Evolutionary conservation across 2,329 filamentous ascomycete genomes (phyloP).

Genomic region (Epichloe bromicola): DNA sequence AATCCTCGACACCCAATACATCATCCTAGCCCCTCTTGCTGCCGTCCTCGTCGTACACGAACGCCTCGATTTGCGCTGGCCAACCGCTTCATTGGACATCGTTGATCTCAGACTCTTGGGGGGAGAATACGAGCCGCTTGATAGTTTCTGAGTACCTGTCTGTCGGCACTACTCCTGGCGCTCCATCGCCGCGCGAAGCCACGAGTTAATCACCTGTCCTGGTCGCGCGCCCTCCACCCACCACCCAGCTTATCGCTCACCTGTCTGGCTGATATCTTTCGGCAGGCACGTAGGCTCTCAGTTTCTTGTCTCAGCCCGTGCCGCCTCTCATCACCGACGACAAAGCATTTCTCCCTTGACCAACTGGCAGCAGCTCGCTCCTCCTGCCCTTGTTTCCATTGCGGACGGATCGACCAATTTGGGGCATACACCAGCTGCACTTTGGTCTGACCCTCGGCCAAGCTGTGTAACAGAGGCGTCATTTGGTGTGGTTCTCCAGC

Average conservation of each 20-base stretch:
- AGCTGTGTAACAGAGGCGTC: constrained; percentile 19
- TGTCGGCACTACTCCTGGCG: constrained; percentile 13
- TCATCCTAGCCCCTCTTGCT: constrained; percentile 6
- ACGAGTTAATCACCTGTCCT: constrained; percentile 10
- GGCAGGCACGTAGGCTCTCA: neutral
- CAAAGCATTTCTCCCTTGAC: neutral
- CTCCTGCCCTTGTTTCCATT: neutral
- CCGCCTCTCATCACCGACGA: neutral
- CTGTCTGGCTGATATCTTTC: neutral
- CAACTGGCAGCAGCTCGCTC: neutral
- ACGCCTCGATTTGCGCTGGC: constrained; percentile 9
- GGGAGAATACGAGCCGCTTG: constrained; percentile 20
- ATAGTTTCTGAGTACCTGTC: constrained; percentile 3
- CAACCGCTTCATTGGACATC: constrained; percentile 15
- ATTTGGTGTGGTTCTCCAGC: constrained; percentile 19
- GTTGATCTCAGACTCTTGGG: constrained; percentile 4
- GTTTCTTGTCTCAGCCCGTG: constrained; percentile 2
- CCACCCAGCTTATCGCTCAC: neutral
- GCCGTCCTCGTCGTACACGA: constrained; percentile 13
- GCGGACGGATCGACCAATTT: neutral
- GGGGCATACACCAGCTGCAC: constrained; percentile 19
- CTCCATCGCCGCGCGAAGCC: constrained; percentile 12
- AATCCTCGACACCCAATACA: constrained; percentile 5
- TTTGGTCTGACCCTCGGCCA: constrained; percentile 14
- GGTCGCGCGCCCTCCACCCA: constrained; percentile 1